Base-by-base conservation (phyloP, 1,139 yeast genomes). In the Kodamaea derodonti region DNA sequence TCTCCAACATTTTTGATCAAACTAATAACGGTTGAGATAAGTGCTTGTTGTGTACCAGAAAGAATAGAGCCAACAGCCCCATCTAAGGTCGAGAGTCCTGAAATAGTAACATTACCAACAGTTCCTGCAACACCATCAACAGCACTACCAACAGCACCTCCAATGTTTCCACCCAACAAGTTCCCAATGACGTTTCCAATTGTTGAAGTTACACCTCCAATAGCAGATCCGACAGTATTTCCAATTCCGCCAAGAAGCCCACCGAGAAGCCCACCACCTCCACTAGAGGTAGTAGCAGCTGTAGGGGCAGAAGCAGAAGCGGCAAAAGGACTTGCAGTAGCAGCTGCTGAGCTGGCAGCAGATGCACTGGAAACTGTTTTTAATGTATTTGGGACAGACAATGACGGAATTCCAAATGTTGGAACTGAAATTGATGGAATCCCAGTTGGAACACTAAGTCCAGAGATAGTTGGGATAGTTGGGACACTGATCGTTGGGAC, bases 1-100 rank as follows among this genome's bases (percentile, higher is more conserved):
- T 52, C 49, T 22, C 42, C 39, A 30, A 45, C 45, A 12, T 47
- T 38, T 14, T 46, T 48, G 17, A 49, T 37, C 29, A 52, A 36
- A n/a, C 38, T 30, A 16, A 49, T 41, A 16, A 49, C 38, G 12
- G 39, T 30, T 8, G 31, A 13, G 14, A 41, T 30, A 14, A 38
- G 28, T 12, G 42, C 33, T 15, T 28, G 30, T 17, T 41, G 39
- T 8, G 41, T 25, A 4, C 33, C 30, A 12, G 33, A 25, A 12
- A 41, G 25, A 7, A 32, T 31, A 9, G 32, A 31, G 12, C 36
- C 31, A 18, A 40, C 18, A 3, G 29, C 12, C 12, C 24, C 12
- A 27, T 24, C 16, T 33, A 36, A 30, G 3, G 34, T 34, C 6
- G 25, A 13, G n/a, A 32, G 33, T 4, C 25, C 14, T 11, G 33